Evolutionary conservation across 176 grass and related monocot genomes (phyloP).

Genomic region (Eleusine indica): DNA sequence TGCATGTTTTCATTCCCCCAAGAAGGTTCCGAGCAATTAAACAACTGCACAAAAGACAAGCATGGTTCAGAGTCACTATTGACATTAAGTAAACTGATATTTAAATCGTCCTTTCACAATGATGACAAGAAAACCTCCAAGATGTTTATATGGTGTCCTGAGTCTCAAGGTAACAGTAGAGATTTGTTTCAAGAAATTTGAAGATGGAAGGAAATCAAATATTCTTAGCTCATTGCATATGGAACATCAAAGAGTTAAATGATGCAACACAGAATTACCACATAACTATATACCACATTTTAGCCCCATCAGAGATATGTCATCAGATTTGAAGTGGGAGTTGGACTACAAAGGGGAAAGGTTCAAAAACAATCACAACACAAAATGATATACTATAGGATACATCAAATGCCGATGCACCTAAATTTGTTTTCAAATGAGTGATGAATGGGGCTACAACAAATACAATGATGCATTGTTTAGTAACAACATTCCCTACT

Average conservation of each 20-base stretch:
- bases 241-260: not conserved
- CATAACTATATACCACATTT: not conserved
- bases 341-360: not conserved
- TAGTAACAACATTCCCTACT: not conserved
- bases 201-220: conserved; percentile 3
- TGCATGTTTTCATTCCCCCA: conserved; percentile 95
- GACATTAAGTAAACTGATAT: conserved; percentile 27
- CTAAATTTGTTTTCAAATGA: not conserved
- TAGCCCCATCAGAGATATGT: not conserved
- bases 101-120: not conserved
- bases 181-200: not conserved
- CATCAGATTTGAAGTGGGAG: not conserved
- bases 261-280: not conserved
- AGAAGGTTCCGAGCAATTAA: conserved; percentile 92
- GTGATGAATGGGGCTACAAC: not conserved
- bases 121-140: not conserved
- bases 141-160: conserved; percentile 1
- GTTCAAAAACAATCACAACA: not conserved
- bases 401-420: not conserved
- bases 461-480: not conserved
- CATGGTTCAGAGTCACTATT: conserved; percentile 35
- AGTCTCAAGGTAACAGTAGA: not conserved
- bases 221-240: conserved; percentile 1
- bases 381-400: not conserved
- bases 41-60: conserved; percentile 63